Percentiles rank a stretch among this genome's conserved stretches.
Conservation (phyloP, 1,284 basidiomycete species). For the Polyporus tsugae region DNA sequence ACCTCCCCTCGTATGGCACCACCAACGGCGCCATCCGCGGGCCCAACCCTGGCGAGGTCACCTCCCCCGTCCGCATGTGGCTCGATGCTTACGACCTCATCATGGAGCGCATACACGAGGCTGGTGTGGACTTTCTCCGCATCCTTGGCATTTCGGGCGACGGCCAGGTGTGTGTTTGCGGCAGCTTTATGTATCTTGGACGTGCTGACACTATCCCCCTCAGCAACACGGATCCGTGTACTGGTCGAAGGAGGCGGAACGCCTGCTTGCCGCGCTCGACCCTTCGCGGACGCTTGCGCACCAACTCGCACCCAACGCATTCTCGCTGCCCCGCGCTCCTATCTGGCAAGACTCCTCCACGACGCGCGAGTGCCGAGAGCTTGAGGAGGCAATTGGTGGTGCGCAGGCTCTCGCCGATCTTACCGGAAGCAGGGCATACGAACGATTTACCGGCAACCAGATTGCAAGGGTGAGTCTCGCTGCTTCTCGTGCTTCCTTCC, state of each 20-base stretch:
- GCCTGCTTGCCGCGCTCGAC: conserved; percentile 64
- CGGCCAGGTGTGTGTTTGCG: conserved; percentile 61
- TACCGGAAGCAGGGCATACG: conserved; percentile 87
- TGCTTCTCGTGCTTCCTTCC: background rate
- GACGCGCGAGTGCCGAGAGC: conserved; percentile 71
- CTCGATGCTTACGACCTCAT: conserved; percentile 86
- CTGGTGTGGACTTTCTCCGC: conserved; percentile 63
- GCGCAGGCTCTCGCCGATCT: conserved; percentile 74
- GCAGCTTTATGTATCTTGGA: background rate
- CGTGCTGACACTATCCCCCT: background rate
- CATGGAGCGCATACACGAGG: conserved; percentile 70
- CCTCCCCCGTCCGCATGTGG: conserved; percentile 86
- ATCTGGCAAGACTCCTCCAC: conserved; percentile 97
- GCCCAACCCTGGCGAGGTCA: conserved; percentile 74
- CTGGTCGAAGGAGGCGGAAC: conserved; percentile 72
- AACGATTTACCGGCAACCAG: conserved; percentile 89
- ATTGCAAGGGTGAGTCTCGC: conserved; percentile 71
- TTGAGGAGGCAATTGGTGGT: conserved; percentile 77
- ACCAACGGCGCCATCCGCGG: conserved; percentile 77
- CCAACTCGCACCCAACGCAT: conserved; percentile 69
- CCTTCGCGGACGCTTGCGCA: conserved; percentile 56
- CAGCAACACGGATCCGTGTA: conserved; percentile 95
- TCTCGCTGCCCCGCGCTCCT: conserved; percentile 76
- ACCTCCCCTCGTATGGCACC: conserved; percentile 79
- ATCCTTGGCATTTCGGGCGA: conserved; percentile 79